phyloP scores from a whole-genome alignment of 495 filamentous ascomycete genomes.

The Tuber borchii region DNA sequence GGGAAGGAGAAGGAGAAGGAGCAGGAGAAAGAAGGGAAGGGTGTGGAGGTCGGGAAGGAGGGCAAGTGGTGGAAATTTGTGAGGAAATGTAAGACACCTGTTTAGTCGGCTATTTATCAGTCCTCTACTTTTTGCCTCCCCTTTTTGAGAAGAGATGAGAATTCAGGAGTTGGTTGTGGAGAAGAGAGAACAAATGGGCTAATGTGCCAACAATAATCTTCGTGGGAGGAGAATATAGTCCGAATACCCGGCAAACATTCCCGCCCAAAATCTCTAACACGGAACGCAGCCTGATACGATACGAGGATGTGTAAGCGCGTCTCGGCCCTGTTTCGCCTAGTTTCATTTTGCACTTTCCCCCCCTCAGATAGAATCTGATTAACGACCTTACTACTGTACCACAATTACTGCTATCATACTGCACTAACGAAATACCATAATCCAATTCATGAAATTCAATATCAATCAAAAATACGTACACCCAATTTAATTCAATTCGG shows the following conservation, averaged over 20 bases:
- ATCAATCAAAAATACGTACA: background rate
- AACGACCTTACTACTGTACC: background rate
- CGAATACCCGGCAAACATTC: background rate
- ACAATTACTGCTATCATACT: background rate
- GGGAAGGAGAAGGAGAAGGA: constrained; percentile 4
- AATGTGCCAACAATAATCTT: background rate
- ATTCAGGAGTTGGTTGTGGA: background rate
- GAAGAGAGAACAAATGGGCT: background rate
- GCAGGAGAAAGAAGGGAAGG: constrained; percentile 16
- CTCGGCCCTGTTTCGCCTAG: background rate
- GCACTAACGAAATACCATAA: background rate
- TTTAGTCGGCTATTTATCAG: background rate
- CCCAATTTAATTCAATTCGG: background rate
- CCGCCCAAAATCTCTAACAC: background rate
- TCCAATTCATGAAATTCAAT: background rate
- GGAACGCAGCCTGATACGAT: background rate
- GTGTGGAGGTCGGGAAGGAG: constrained; percentile 10
- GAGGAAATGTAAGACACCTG: constrained; percentile 20
- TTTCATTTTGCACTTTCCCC: background rate
- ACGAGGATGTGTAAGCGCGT: background rate
- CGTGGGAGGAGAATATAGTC: background rate
- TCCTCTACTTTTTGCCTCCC: background rate
- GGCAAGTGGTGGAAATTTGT: constrained; percentile 9
- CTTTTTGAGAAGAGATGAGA: background rate
- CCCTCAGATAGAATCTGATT: background rate